Conservation (phyloP, 2,329 filamentous ascomycete genomes). For the Botrytis porri region DNA sequence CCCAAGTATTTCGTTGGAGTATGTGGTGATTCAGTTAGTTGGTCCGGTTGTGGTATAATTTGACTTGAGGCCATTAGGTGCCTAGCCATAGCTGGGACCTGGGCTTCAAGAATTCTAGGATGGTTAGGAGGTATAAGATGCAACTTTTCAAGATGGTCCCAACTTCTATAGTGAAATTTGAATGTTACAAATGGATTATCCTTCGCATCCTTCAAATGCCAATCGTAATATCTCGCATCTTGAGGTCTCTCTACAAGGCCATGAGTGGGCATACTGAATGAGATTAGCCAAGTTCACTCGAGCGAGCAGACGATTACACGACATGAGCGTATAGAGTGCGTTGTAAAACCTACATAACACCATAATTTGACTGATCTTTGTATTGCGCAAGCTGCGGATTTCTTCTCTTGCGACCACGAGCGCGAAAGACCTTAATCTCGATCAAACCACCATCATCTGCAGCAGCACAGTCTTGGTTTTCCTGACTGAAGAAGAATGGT, state of each 20-base stretch:
- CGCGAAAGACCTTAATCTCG: constrained; percentile 52
- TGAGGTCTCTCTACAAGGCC: constrained; percentile 52
- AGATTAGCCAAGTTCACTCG: neutral
- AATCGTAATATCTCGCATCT: constrained; percentile 52
- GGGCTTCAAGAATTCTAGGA: constrained; percentile 19
- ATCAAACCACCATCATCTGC: constrained; percentile 56
- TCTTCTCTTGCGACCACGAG: constrained; percentile 46
- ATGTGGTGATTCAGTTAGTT: neutral
- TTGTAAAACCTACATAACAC: constrained; percentile 48
- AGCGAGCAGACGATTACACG: neutral
- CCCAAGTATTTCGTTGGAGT: constrained; percentile 18
- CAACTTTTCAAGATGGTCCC: constrained; percentile 47
- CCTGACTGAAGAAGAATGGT: constrained; percentile 48
- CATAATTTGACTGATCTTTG: constrained; percentile 49
- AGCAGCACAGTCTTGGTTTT: constrained; percentile 36
- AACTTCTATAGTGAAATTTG: constrained; percentile 55
- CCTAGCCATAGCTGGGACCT: constrained; percentile 11
- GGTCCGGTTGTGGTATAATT: constrained; percentile 1
- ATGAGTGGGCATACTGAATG: constrained; percentile 48
- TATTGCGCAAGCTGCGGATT: constrained; percentile 45
- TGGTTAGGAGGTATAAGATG: constrained; percentile 43
- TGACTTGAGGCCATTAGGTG: neutral
- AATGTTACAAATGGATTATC: constrained; percentile 53
- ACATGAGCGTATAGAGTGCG: neutral
- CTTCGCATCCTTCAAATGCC: constrained; percentile 49